Base-by-base conservation (phyloP, 228 moss, liverwort and hornwort species). In the Sphagnum magellanicum region DNA sequence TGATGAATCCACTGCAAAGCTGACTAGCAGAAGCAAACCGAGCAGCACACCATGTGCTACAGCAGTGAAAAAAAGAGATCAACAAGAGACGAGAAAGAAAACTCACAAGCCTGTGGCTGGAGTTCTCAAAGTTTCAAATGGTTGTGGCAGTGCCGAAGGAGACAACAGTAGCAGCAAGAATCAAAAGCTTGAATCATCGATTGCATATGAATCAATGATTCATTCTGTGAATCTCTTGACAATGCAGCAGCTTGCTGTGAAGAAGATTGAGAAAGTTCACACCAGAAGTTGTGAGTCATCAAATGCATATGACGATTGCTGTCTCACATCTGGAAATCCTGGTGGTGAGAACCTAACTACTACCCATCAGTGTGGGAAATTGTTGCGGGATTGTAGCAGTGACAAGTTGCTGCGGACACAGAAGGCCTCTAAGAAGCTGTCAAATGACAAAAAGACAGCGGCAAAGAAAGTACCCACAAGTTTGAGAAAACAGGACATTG, bases 111-210 rank as follows among this genome's bases (percentile, higher is more conserved):
- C 61, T 47, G 8, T 8, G 47, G 61, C 61, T 16, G 8, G 17
- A 62, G 47, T 62, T 32, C 32, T 32, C 32, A 32, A 32, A 32
- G 32, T 2, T 32, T 32, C 61, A 62, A 16, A 5, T 5, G 5
- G 14, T 60, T 15, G 17, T 63, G 63, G 49, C 68, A 59, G 59
- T 15, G 55, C 48, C 6, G 60, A 64, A 60, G 11, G 64, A 68
- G 64, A 47, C 71, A 63, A 60, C 50, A 65, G 52, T 53, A 57
- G 58, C 59, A 5, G 16, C 47, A 63, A 51, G 58, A 64, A 4
- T 8, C 60, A 51, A 60, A 72, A 69, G 52, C 59, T 52, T 59
- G 63, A 51, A 17, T 32, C 32, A 32, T 32, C 32, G 32, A 32
- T 32, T 32, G 32, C 2, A 32, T 32, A 32, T 32, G 32, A 32